Conservation (phyloP, 495 filamentous ascomycete genomes). For the Bryoglossum gracile region DNA sequence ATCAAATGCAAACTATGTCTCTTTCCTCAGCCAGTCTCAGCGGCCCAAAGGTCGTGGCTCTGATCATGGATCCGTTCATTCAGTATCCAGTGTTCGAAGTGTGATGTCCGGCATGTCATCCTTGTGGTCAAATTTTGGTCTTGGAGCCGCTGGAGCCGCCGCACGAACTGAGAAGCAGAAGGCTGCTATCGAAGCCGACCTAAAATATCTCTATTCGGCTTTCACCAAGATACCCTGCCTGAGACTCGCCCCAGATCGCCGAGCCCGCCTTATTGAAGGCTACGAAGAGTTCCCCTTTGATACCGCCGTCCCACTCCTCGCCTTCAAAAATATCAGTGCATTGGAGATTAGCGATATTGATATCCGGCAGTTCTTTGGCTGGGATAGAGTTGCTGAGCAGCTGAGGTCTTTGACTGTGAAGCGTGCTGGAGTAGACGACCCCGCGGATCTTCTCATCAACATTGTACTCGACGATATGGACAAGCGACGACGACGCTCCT, state of each 20-base stretch:
- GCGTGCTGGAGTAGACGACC: constrained; percentile 80
- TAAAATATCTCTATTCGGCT: constrained; percentile 94
- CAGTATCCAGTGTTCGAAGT: constrained; percentile 92
- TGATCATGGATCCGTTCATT: constrained; percentile 86
- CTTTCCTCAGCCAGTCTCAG: constrained; percentile 78
- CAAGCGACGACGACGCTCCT: constrained; percentile 76
- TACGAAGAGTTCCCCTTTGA: constrained; percentile 99
- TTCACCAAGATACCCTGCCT: constrained; percentile 97
- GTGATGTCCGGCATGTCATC: constrained; percentile 94
- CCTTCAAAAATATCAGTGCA: constrained; percentile 92
- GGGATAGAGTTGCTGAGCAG: constrained; percentile 89
- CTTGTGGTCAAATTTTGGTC: constrained; percentile 81
- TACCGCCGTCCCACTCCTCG: constrained; percentile 87
- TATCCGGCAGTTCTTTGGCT: constrained; percentile 93
- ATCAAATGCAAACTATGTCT: constrained; percentile 90
- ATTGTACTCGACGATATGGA: constrained; percentile 97
- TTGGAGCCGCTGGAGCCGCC: constrained; percentile 64
- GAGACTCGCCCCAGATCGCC: constrained; percentile 79
- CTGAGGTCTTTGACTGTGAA: constrained; percentile 85
- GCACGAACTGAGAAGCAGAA: constrained; percentile 83
- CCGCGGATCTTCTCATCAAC: constrained; percentile 77
- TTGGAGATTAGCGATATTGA: constrained; percentile 93
- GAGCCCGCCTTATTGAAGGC: constrained; percentile 77
- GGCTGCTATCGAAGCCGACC: constrained; percentile 70
- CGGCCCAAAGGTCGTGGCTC: constrained; percentile 65